A percentile compares a stretch with the other conserved stretches of the same genome.
Evolutionary conservation across 306 rosid genomes (phyloP).

Genomic region (Vigna nakashimae): DNA sequence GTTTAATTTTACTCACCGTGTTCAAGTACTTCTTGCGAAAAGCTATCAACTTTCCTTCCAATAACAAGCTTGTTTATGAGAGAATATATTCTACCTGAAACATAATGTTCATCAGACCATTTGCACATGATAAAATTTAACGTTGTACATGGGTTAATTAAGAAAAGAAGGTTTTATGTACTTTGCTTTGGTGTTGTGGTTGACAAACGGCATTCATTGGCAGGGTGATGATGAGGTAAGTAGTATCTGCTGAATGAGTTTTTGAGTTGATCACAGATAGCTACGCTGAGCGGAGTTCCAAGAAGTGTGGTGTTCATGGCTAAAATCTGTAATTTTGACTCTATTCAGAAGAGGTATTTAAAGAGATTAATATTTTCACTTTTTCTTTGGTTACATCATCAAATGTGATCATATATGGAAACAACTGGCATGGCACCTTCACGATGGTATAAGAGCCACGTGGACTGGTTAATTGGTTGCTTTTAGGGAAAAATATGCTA

Average conservation of each 20-base stretch:
- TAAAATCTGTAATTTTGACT: not conserved
- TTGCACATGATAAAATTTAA: not conserved
- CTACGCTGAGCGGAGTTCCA: conserved; percentile 3
- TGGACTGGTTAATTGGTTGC: not conserved
- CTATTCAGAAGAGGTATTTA: not conserved
- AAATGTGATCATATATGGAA: not conserved
- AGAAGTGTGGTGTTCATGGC: conserved; percentile 3
- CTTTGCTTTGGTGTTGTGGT: not conserved
- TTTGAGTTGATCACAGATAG: not conserved
- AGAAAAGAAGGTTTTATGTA: not conserved
- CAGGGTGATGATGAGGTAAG: not conserved
- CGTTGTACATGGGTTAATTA: not conserved
- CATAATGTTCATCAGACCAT: not conserved
- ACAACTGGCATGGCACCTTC: not conserved
- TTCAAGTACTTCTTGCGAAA: conserved; percentile 13
- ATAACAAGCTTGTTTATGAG: not conserved
- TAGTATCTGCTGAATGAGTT: not conserved
- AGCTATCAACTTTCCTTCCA: conserved; percentile 8
- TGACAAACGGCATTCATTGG: not conserved
- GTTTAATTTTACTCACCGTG: not conserved
- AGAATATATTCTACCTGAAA: conserved; percentile 12
- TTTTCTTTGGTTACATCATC: not conserved
- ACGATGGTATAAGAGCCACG: not conserved
- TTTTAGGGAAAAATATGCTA: conserved; percentile 4
- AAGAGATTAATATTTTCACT: conserved; percentile 2